These are phyloP conservation scores for Microbotryum violaceum DNA, from an alignment of 1,284 basidiomycete genomes.

Conservation along the genomic window DNA sequence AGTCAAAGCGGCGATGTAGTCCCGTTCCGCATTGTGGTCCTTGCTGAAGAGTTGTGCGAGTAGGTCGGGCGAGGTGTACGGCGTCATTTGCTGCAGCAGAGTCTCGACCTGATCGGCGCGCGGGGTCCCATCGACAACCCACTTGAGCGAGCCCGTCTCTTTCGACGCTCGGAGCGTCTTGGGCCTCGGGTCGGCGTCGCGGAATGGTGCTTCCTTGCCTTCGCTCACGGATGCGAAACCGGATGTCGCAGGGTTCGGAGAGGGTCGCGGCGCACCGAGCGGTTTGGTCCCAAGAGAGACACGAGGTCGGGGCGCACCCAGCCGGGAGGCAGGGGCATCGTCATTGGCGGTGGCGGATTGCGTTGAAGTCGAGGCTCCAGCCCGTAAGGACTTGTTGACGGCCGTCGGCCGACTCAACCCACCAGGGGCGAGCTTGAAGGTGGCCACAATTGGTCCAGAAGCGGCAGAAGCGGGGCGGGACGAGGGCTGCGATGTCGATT, in stretches of 20 bases:
- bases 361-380: slow-evolving; percentile 18
- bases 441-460: slow-evolving; percentile 35
- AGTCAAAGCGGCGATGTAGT: slow-evolving; percentile 71
- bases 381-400: slow-evolving; percentile 12
- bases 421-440: slow-evolving; percentile 46
- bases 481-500: background rate
- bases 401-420: slow-evolving; percentile 14
- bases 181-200: slow-evolving; percentile 60
- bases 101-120: slow-evolving; percentile 71
- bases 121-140: slow-evolving; percentile 62
- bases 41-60: slow-evolving; percentile 81
- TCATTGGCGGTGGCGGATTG: slow-evolving; percentile 20
- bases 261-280: slow-evolving; percentile 35
- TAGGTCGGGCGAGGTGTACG: slow-evolving; percentile 67
- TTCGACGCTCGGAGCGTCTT: slow-evolving; percentile 68
- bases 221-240: slow-evolving; percentile 49
- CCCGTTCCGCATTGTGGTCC: slow-evolving; percentile 92
- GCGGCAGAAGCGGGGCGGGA: slow-evolving; percentile 18
- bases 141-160: slow-evolving; percentile 53
- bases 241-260: slow-evolving; percentile 35
- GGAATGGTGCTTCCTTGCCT: slow-evolving; percentile 52
- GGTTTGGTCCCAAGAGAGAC: slow-evolving; percentile 28
- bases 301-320: slow-evolving; percentile 31
- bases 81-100: slow-evolving; percentile 86
- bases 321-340: background rate